phyloP scores from a whole-genome alignment of 2,329 filamentous ascomycete genomes.

The Exserohilum turcica region DNA sequence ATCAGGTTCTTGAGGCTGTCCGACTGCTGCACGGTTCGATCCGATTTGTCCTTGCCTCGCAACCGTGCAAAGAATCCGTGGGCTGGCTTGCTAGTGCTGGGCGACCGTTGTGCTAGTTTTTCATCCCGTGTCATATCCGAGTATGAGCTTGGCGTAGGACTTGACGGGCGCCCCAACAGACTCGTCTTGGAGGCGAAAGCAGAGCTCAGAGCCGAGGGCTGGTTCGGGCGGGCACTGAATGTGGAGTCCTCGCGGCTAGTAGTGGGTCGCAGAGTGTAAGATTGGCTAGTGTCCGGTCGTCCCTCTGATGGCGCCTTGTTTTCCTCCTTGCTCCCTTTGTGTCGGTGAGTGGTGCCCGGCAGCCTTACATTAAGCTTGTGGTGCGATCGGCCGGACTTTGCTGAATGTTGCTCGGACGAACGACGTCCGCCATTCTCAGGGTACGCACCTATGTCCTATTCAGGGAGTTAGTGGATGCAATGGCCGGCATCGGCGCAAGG shows the following conservation, averaged over 20 bases:
- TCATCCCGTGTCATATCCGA: conserved; percentile 61
- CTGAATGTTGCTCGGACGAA: conserved; percentile 43
- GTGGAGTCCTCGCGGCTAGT: conserved; percentile 76
- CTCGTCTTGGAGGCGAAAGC: conserved; percentile 57
- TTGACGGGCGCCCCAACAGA: conserved; percentile 69
- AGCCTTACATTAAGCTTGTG: conserved; percentile 62
- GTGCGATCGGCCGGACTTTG: conserved; percentile 61
- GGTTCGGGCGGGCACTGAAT: conserved; percentile 51
- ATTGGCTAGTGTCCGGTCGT: conserved; percentile 44
- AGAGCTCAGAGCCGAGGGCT: conserved; percentile 54
- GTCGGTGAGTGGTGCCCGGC: conserved; percentile 65
- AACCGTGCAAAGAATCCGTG: conserved; percentile 61
- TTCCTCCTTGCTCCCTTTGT: conserved; percentile 70
- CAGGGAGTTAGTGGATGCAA: conserved; percentile 19
- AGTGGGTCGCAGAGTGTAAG: conserved; percentile 69
- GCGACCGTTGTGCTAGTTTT: conserved; percentile 56
- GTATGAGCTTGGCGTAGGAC: conserved; percentile 77
- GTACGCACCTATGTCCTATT: conserved; percentile 36
- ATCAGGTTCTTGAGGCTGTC: conserved; percentile 50
- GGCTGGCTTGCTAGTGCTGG: conserved; percentile 58
- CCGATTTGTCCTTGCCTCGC: conserved; percentile 56
- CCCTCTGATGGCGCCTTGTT: conserved; percentile 38
- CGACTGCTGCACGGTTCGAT: conserved; percentile 34
- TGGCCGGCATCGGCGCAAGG: conserved; percentile 4
- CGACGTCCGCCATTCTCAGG: conserved; percentile 42